A percentile compares a stretch with the other conserved stretches of the same genome.
Evolutionary conservation across 208 protist species (phyloP).

Genomic region (Porcisia deanei): DNA sequence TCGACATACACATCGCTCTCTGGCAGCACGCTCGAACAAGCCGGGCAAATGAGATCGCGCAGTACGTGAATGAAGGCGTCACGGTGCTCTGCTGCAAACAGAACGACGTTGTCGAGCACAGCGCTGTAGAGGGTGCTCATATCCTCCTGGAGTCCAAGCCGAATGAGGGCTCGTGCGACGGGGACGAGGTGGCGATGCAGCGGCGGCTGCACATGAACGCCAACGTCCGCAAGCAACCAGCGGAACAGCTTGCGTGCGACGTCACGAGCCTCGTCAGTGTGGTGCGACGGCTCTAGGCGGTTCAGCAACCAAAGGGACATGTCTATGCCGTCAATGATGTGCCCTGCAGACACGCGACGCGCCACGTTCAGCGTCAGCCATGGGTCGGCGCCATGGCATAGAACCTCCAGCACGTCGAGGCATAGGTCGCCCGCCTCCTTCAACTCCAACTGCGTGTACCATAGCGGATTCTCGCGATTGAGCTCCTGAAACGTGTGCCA

Average conservation of each 20-base stretch:
- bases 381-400: constrained; percentile 77
- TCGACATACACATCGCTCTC: constrained; percentile 61
- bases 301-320: constrained; percentile 82
- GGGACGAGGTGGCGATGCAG: constrained; percentile 79
- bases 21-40: constrained; percentile 63
- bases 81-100: constrained; percentile 63
- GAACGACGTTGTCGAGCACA: constrained; percentile 75
- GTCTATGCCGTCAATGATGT: constrained; percentile 83
- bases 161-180: constrained; percentile 70
- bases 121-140: constrained; percentile 77
- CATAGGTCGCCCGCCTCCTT: constrained; percentile 67
- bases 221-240: constrained; percentile 83
- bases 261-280: constrained; percentile 64
- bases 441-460: constrained; percentile 47
- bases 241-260: constrained; percentile 75
- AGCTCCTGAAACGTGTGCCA: constrained; percentile 79
- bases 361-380: constrained; percentile 84
- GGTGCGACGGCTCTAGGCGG: constrained; percentile 73
- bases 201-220: constrained; percentile 70
- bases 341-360: constrained; percentile 46
- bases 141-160: constrained; percentile 66
- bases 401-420: constrained; percentile 61
- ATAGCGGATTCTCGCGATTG: constrained; percentile 69
- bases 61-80: constrained; percentile 71
- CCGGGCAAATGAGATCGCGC: constrained; percentile 74